Evolutionary conservation across 495 filamentous ascomycete genomes (phyloP).

Genomic region (Talaromyces ruber): DNA sequence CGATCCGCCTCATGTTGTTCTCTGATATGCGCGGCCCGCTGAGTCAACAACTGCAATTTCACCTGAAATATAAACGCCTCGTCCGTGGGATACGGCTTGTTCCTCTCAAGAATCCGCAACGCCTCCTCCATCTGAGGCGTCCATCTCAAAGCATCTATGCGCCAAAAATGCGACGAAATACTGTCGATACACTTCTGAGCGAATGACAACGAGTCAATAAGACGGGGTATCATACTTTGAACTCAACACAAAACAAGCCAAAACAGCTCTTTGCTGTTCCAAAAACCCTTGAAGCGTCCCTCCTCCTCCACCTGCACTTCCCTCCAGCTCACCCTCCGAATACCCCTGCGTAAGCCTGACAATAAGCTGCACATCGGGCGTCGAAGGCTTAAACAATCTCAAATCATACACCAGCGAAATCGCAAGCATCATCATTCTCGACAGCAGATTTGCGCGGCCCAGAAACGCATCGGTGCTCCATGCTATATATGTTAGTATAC

Average conservation of each 20-base stretch:
- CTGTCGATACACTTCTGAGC: conserved; percentile 11
- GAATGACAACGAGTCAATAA: not conserved
- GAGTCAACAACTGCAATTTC: conserved; percentile 18
- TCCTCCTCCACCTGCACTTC: not conserved
- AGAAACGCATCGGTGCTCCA: conserved; percentile 27
- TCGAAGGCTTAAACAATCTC: conserved; percentile 16
- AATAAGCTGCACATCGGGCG: conserved; percentile 15
- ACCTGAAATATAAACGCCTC: conserved; percentile 19
- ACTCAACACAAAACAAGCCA: conserved; percentile 23
- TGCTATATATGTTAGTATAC: conserved; percentile 19
- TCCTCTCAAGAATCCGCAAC: conserved; percentile 12
- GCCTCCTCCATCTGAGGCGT: conserved; percentile 22
- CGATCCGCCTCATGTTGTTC: conserved; percentile 15
- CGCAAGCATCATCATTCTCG: conserved; percentile 22
- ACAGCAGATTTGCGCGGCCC: conserved; percentile 17
- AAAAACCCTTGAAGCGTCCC: conserved; percentile 12
- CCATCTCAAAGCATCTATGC: conserved; percentile 20
- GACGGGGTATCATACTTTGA: conserved; percentile 14
- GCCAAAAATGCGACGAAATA: conserved; percentile 20
- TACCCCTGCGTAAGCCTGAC: conserved; percentile 18
- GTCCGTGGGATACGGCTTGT: conserved; percentile 12
- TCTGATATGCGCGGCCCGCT: conserved; percentile 15
- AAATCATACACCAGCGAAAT: conserved; percentile 21
- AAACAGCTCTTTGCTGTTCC: conserved; percentile 17
- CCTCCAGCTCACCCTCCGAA: conserved; percentile 6